phyloP scores from a whole-genome alignment of 2,329 filamentous ascomycete species.

The Pseudogymnoascus sp. region DNA sequence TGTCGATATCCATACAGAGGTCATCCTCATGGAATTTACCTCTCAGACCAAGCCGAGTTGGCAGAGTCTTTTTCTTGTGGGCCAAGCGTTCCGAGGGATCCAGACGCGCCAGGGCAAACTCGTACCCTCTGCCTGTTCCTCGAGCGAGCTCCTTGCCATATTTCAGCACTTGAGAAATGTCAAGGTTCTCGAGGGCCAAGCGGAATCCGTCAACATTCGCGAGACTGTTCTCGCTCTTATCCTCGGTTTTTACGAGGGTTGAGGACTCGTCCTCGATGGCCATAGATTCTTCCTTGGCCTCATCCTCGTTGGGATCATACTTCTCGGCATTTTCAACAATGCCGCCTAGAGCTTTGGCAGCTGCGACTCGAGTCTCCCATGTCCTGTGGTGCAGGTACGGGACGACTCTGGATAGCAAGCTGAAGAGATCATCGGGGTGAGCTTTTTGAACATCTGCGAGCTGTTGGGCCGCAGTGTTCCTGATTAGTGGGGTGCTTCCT shows the following conservation, averaged over 20 bases:
- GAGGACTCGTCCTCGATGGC: conserved; percentile 28
- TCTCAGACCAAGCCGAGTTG: conserved; percentile 72
- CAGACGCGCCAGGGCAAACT: conserved; percentile 74
- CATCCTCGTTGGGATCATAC: conserved; percentile 81
- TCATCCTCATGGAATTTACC: conserved; percentile 83
- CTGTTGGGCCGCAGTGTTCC: conserved; percentile 94
- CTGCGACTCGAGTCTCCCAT: conserved; percentile 92
- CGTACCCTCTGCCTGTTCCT: conserved; percentile 72
- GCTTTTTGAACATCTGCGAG: conserved; percentile 96
- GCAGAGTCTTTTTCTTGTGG: conserved; percentile 84
- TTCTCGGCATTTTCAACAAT: conserved; percentile 82
- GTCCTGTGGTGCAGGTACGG: conserved; percentile 91
- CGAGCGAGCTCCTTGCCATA: conserved; percentile 79
- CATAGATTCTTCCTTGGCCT: conserved; percentile 46
- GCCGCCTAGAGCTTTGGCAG: conserved; percentile 87
- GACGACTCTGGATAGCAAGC: conserved; percentile 86
- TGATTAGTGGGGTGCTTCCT: conserved; percentile 89
- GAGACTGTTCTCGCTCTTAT: conserved; percentile 38
- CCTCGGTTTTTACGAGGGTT: conserved; percentile 48
- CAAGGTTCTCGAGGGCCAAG: conserved; percentile 66
- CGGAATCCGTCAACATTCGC: conserved; percentile 49
- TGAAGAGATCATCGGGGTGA: conserved; percentile 95
- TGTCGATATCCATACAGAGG: conserved; percentile 60
- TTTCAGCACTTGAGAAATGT: conserved; percentile 72
- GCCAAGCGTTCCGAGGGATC: conserved; percentile 74